phyloP scores from a whole-genome alignment of 2,329 filamentous ascomycete species.

The Nigrograna mackinnonii region DNA sequence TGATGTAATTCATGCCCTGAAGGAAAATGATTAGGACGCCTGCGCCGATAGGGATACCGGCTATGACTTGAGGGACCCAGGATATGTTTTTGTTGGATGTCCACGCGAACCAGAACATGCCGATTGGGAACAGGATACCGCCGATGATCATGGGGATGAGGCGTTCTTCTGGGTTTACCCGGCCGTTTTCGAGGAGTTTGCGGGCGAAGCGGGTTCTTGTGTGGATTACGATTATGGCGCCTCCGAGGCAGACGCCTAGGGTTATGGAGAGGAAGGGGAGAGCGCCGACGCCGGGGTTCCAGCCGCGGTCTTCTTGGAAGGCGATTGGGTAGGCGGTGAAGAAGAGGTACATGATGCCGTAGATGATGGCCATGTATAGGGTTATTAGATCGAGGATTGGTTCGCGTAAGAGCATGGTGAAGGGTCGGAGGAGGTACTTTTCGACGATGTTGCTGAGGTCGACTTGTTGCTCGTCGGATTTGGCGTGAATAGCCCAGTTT shows the following conservation, averaged over 20 bases:
- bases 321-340: slow-evolving; percentile 54
- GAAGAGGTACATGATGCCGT: slow-evolving; percentile 51
- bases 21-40: slow-evolving; percentile 52
- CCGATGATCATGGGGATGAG: slow-evolving; percentile 57
- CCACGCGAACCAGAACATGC: slow-evolving; percentile 59
- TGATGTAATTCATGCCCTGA: slow-evolving; percentile 49
- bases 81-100: slow-evolving; percentile 49
- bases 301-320: slow-evolving; percentile 60
- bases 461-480: slow-evolving; percentile 48
- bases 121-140: slow-evolving; percentile 52
- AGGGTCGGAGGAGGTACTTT: slow-evolving; percentile 53
- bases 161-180: slow-evolving; percentile 49
- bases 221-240: slow-evolving; percentile 31
- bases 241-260: slow-evolving; percentile 61
- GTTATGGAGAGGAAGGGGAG: slow-evolving; percentile 66
- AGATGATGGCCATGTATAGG: slow-evolving; percentile 53
- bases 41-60: slow-evolving; percentile 46
- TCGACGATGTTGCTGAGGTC: neutral
- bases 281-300: slow-evolving; percentile 57
- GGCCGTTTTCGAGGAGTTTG: slow-evolving; percentile 30
- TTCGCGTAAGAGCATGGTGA: slow-evolving; percentile 63
- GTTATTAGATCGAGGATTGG: slow-evolving; percentile 71
- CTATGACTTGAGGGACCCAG: slow-evolving; percentile 47
- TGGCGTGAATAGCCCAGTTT: slow-evolving; percentile 41
- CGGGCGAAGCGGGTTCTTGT: slow-evolving; percentile 38